Conservation (phyloP, 306 rosid genomes). For the Dalbergia cultrata region DNA sequence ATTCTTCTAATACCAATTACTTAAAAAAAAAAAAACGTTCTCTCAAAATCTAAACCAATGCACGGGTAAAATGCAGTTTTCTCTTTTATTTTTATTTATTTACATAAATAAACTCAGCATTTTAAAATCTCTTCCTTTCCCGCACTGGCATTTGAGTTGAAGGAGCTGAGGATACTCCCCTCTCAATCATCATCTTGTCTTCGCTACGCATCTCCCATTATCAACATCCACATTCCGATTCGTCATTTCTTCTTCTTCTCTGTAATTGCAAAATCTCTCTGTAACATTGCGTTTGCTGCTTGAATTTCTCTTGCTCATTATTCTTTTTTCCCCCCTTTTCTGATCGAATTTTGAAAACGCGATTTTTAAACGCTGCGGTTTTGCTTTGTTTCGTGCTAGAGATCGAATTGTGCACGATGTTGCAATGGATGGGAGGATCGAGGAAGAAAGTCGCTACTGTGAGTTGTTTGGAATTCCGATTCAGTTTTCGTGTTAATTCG, state of each 20-base stretch:
- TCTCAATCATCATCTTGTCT: conserved; percentile 41
- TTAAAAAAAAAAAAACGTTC: too few relatives aligned
- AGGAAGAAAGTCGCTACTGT: conserved; percentile 85
- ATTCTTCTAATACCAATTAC: too few relatives aligned
- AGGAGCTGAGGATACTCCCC: not conserved
- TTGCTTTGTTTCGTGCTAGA: conserved; percentile 32
- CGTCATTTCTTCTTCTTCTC: conserved; percentile 19
- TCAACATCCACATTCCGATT: conserved; percentile 29
- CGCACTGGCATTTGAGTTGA: conserved; percentile 39
- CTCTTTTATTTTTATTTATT: too few relatives aligned
- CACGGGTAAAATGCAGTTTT: too few relatives aligned
- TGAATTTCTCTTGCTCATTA: conserved; percentile 6
- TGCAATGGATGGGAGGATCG: conserved; percentile 99
- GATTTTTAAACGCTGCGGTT: not conserved
- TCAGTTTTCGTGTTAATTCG: conserved; percentile 2
- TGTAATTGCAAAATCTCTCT: conserved; percentile 18
- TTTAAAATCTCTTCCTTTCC: conserved; percentile 16
- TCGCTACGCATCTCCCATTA: conserved; percentile 24
- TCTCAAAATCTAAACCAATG: too few relatives aligned
- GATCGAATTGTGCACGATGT: conserved; percentile 57
- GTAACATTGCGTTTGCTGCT: not conserved
- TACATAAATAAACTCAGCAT: not conserved
- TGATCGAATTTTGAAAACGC: conserved; percentile 2
- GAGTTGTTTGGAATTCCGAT: conserved; percentile 53
- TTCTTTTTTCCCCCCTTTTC: not conserved